Percentiles rank a stretch among this genome's conserved stretches.
phyloP scores from a whole-genome alignment of 208 protist species.

The Trichomonas tenax region DNA sequence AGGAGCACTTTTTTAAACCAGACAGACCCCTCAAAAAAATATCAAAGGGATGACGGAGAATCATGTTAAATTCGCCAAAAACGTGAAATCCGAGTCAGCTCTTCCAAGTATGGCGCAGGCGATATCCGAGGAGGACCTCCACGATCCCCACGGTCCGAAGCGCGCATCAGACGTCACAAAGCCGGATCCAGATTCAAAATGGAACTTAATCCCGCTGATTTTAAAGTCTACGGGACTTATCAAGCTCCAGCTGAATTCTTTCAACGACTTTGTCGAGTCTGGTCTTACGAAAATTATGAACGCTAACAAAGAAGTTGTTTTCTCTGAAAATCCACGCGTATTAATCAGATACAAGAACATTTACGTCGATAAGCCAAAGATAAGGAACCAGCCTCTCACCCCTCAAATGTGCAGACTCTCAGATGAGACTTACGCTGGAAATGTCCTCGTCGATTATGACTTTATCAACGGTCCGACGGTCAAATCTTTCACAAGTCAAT shows the following conservation, averaged over 20 bases:
- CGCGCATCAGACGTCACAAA: background rate
- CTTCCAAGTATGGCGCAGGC: background rate
- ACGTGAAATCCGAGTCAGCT: background rate
- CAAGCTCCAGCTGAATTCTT: background rate
- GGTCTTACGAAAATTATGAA: constrained; percentile 7
- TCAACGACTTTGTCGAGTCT: constrained; percentile 1
- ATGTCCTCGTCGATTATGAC: background rate
- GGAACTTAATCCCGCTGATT: background rate
- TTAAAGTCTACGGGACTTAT: background rate
- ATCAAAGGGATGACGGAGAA: background rate
- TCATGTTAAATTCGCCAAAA: background rate
- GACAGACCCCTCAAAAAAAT: background rate
- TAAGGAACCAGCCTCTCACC: background rate
- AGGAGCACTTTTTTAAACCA: background rate
- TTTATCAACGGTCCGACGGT: background rate
- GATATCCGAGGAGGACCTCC: background rate
- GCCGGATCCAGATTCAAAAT: background rate
- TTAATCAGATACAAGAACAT: background rate
- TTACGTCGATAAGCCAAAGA: background rate
- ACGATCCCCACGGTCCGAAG: background rate
- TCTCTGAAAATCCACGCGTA: background rate
- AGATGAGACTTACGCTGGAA: background rate
- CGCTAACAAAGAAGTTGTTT: background rate
- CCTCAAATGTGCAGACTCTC: background rate
- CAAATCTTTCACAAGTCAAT: constrained; percentile 50